Conservation (phyloP, 169 alveolate genomes). For the Besnoitia besnoiti region DNA sequence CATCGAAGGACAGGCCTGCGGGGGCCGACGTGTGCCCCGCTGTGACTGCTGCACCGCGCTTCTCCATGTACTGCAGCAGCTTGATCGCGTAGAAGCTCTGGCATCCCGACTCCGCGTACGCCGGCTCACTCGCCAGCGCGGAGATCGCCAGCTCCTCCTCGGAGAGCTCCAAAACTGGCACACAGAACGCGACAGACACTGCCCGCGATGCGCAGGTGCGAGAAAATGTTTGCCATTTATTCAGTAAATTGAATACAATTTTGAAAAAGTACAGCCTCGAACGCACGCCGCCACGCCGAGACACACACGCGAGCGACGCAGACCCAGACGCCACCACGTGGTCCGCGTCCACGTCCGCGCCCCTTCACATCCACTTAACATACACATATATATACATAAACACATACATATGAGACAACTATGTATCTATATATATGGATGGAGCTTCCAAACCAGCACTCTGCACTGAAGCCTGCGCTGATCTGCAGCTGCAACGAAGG, state of each 20-base stretch:
- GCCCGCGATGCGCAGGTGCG: too few relatives aligned
- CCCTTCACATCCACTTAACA: not conserved
- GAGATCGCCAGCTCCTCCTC: constrained; percentile 33
- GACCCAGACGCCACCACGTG: too few relatives aligned
- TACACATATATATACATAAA: not conserved
- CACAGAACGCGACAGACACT: not conserved
- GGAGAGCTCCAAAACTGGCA: not conserved
- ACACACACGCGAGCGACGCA: too few relatives aligned
- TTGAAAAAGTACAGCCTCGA: too few relatives aligned
- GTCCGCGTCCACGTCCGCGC: too few relatives aligned
- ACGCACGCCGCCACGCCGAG: too few relatives aligned
- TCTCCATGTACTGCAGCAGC: constrained; percentile 52
- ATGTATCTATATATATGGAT: not conserved
- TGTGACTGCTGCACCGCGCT: constrained; percentile 20
- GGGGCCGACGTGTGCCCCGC: not conserved
- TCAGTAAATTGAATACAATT: too few relatives aligned
- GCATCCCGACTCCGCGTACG: not conserved
- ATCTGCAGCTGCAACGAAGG: too few relatives aligned
- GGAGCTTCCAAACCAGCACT: too few relatives aligned
- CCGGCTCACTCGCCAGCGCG: constrained; percentile 8
- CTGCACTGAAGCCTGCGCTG: too few relatives aligned
- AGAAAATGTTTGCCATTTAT: too few relatives aligned
- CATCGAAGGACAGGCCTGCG: constrained; percentile 33
- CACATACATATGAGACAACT: not conserved
- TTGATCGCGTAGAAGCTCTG: constrained; percentile 10